phyloP scores from a whole-genome alignment of 495 filamentous ascomycete species.

The Chaetomium tenue region DNA sequence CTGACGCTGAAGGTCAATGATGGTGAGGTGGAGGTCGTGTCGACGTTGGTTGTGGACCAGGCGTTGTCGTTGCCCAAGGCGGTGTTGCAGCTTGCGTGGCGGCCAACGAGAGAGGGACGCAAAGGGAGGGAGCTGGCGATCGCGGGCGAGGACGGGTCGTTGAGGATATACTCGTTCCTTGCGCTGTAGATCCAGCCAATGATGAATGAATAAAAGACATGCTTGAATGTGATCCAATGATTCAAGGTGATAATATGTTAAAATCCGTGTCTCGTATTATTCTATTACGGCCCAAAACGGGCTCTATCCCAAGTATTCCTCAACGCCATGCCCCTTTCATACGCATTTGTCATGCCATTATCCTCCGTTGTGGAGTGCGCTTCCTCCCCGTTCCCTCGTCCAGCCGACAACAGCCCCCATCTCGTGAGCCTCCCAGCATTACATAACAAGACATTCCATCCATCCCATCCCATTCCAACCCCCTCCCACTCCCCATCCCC shows the following conservation, averaged over 20 bases:
- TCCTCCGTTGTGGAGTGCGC: no score
- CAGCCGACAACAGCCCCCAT: no score
- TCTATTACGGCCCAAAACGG: constrained; percentile 14
- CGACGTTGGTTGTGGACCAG: constrained; percentile 44
- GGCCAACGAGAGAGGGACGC: constrained; percentile 47
- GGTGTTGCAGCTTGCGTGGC: constrained; percentile 75
- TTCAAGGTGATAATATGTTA: background rate
- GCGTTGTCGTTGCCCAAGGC: constrained; percentile 63
- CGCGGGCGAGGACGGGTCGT: constrained; percentile 78
- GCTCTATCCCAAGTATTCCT: constrained; percentile 3
- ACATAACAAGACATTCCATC: background rate
- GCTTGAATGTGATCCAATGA: constrained; percentile 1
- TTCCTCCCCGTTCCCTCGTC: no score
- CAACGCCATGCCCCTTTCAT: constrained; percentile 12
- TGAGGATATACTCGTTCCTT: constrained; percentile 67
- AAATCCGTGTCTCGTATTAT: constrained; percentile 12
- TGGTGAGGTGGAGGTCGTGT: constrained; percentile 46
- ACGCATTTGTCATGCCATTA: constrained; percentile 4
- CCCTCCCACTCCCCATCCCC: no score
- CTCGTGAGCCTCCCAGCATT: no score
- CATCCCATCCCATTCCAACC: no score
- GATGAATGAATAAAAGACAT: background rate
- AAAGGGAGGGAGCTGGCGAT: constrained; percentile 61
- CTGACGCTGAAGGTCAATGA: constrained; percentile 38
- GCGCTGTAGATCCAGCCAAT: background rate